Conservation (phyloP, 495 filamentous ascomycete genomes). For the Daldinia vernicosa region DNA sequence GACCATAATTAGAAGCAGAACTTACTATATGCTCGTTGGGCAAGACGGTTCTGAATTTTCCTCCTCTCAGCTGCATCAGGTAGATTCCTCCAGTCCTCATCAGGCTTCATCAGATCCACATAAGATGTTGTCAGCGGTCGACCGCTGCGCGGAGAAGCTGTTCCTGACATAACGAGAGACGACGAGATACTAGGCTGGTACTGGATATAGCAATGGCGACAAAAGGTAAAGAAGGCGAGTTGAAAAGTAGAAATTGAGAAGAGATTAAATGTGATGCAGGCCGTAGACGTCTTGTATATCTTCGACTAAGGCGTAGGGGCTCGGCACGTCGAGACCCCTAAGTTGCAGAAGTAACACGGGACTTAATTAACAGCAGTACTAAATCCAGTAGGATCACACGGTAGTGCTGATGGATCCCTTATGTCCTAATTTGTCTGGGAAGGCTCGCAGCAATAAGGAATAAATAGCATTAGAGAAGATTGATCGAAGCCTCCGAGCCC, state of each 20-base stretch:
- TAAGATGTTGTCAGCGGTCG: conserved; percentile 49
- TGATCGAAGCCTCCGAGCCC: conserved; percentile 37
- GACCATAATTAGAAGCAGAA: background rate
- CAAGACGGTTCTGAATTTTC: conserved; percentile 52
- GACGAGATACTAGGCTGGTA: background rate
- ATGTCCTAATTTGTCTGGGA: conserved; percentile 40
- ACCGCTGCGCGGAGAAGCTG: conserved; percentile 47
- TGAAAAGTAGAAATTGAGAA: conserved; percentile 10
- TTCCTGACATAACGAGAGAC: conserved; percentile 38
- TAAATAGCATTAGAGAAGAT: conserved; percentile 38
- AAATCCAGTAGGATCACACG: conserved; percentile 43
- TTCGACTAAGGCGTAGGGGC: conserved; percentile 18
- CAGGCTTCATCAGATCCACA: conserved; percentile 48
- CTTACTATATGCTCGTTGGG: conserved; percentile 53
- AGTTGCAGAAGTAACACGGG: conserved; percentile 21
- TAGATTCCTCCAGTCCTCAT: conserved; percentile 48
- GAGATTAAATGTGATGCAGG: conserved; percentile 39
- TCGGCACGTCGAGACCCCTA: conserved; percentile 18
- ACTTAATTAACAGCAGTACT: conserved; percentile 33
- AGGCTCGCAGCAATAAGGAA: conserved; percentile 33
- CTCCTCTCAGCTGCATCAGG: conserved; percentile 49
- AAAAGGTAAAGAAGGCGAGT: background rate
- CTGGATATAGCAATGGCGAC: background rate
- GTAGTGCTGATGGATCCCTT: conserved; percentile 45
- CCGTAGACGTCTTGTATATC: conserved; percentile 27